Evolutionary conservation across 148 eudicot species (phyloP), one percentile per base, ranked within the genome.

Genomic region (Chenopodium berlandieri): DNA sequence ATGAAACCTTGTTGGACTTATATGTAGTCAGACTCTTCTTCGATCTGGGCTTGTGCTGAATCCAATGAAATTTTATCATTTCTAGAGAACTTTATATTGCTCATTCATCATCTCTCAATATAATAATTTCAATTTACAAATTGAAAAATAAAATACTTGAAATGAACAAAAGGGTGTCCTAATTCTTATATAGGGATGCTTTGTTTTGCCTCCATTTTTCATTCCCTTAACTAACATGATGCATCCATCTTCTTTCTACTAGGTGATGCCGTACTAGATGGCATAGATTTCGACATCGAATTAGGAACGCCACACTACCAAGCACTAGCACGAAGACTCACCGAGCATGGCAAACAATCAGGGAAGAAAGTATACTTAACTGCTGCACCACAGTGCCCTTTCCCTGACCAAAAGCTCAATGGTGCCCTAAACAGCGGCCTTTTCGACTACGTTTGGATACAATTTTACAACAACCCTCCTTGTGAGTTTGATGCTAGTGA

Each of bases 251-350:
- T 13, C 4, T 56, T 17, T 13, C 4, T 7, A 34, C 25, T 7
- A 81, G 83, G 83, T 68, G 75, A 86, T 77, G 86, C 84, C 0
- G 75, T 83, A 1, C 31, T 86, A 40, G 82, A 86, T 20, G 86
- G 86, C 14, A 82, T 83, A 34, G 86, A 83, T 71, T 86, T 86
- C 65, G 84, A 86, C 78, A 86, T 83, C 46, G 86, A 83, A 60
- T 22, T 12, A 16, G 88, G 88, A n/a, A 70, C 46, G 4, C 67
- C 77, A 4, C 79, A 82, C 52, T 79, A 82, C 3, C 82, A 63
- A 12, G 64, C 58, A 6, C 66, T 83, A 40, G 84, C 86, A 25
- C 27, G 52, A 2, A 62, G 58, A 23, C 46, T 86, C 48, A 10
- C 23, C 3, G 72, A 80, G 5, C 60, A 48, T 7, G 74, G 80